Base-by-base conservation (phyloP, 805 yeast genomes). In the Millerozyma acaciae region DNA sequence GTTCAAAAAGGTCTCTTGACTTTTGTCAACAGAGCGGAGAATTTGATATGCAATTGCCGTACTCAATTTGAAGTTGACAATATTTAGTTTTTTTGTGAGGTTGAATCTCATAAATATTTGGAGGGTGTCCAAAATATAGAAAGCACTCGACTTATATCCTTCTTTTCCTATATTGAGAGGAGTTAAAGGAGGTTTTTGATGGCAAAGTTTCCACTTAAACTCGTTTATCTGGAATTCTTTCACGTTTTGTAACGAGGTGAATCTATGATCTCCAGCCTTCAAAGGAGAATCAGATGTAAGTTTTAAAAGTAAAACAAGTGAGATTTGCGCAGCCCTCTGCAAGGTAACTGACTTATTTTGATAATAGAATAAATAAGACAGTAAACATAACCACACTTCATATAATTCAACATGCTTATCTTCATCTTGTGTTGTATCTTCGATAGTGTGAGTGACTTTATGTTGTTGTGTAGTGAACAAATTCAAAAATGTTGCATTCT, bases 141-240 rank as follows among this genome's bases (percentile, higher is more conserved):
- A 53, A 22, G 59, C 41, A 8, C 57, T 37, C 2, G 62, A 50
- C 26, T 62, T 63, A 28, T 37, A 37, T 2, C 55, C 57, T 16
- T 43, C 45, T 6, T 51, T 42, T 2, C 45, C 50, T 1, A 37
- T 13, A 35, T 47, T 48, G 16, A 41, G 40, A 22, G 67, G 66
- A 3, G 67, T 42, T 8, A 58, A 32, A 2, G 72, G 70, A 9
- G 42, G 33, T 32, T 48, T 51, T 34, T 67, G 72, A 36, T 64
- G 73, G 21, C 68, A 62, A 26, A 66, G 43, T 41, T 66, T 67
- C 68, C 69, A 67, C 33, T 55, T 55, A 46, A 53, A 53, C 35
- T 65, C 71, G 32, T 67, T 55, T 4, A 58, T 51, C 16, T 47
- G 40, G 21, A 38, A 47, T 5, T 45, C 17, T 15, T 39, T 39